A percentile compares a stretch with the other conserved stretches of the same genome.
phyloP scores from a whole-genome alignment of 2,329 filamentous ascomycete genomes.

The Claviceps sp. region DNA sequence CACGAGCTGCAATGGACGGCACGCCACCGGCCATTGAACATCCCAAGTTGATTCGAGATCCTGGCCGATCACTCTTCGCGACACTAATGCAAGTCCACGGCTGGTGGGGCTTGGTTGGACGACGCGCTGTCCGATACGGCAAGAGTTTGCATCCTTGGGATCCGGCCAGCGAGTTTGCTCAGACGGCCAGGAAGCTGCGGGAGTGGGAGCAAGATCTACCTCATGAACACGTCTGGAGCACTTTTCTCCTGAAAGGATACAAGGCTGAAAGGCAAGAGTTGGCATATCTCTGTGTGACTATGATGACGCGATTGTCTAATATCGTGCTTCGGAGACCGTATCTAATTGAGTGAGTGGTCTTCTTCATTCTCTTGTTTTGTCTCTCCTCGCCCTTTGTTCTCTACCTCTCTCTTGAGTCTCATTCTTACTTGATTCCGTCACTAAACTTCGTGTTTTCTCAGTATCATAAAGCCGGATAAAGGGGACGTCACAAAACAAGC shows the following conservation, averaged over 20 bases:
- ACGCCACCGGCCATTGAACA: conserved; percentile 36
- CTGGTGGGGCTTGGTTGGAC: conserved; percentile 39
- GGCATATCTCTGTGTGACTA: conserved; percentile 41
- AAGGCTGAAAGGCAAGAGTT: conserved; percentile 36
- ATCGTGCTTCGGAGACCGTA: conserved; percentile 43
- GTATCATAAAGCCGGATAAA: conserved; percentile 29
- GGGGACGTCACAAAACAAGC: conserved; percentile 22
- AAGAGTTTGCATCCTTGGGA: conserved; percentile 34
- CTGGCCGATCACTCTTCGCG: conserved; percentile 38
- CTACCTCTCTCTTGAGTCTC: not conserved
- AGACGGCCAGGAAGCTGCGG: conserved; percentile 27
- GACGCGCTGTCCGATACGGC: conserved; percentile 32
- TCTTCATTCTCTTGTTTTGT: not conserved
- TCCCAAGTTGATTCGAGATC: conserved; percentile 28
- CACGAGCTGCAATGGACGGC: conserved; percentile 39
- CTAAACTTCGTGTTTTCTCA: conserved; percentile 10
- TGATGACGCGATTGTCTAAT: conserved; percentile 41
- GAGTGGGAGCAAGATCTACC: conserved; percentile 38
- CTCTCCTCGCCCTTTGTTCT: too few species aligned
- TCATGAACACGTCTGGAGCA: conserved; percentile 33
- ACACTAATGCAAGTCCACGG: conserved; percentile 41
- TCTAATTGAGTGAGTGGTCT: conserved; percentile 28
- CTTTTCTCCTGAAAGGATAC: conserved; percentile 27
- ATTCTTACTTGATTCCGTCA: not conserved
- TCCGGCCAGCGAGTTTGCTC: conserved; percentile 31